Base-by-base conservation (phyloP, 139 green algal genomes). In the Yamagishiella unicocca region DNA sequence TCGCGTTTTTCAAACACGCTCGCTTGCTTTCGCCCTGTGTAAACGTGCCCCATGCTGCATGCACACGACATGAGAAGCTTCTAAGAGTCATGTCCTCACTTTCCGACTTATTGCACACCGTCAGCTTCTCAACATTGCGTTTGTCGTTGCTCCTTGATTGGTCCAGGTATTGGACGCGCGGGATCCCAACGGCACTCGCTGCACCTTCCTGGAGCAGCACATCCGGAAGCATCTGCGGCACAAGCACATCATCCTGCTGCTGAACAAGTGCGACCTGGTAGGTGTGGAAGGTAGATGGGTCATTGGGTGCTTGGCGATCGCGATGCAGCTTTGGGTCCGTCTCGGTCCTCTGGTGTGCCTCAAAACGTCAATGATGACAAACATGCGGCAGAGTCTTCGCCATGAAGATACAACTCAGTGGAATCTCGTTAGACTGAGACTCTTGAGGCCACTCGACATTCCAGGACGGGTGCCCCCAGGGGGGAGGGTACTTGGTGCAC, bases 251-350 rank as follows among this genome's bases (percentile, higher is more conserved):
- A 91, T 99, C 61, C 93, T 99, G 83, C 94, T 99, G 42, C 93
- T 99, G 53, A 99, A 99, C 93, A 99, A 99, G 92, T 97, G 95
- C 53, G 96, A 99, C 89, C 89, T 99, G 93, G 96, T 98, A 89
- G 86, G 92, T 84, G 22, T 73, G 42, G n/a, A 42, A 21, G 29
- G 58, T 22, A n/a, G n/a, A n/a, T n/a, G n/a, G n/a, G n/a, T n/a
- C 19, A 67, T 67, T 67, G 58, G 6, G 58, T 58, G n/a, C n/a
- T n/a, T n/a, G n/a, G n/a, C n/a, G n/a, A n/a, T n/a, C n/a, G n/a
- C n/a, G n/a, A n/a, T n/a, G n/a, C n/a, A n/a, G n/a, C n/a, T n/a
- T 58, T 58, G 50, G 50, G 50, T 58, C 12, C 50, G 12, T 12
- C 50, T 58, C 17, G 31, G 31, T 74, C 2, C 66, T 25, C 33